These are phyloP conservation scores for Phaeolepiota aurea DNA, from an alignment of 768 basidiomycete genomes.

Conservation along the genomic window DNA sequence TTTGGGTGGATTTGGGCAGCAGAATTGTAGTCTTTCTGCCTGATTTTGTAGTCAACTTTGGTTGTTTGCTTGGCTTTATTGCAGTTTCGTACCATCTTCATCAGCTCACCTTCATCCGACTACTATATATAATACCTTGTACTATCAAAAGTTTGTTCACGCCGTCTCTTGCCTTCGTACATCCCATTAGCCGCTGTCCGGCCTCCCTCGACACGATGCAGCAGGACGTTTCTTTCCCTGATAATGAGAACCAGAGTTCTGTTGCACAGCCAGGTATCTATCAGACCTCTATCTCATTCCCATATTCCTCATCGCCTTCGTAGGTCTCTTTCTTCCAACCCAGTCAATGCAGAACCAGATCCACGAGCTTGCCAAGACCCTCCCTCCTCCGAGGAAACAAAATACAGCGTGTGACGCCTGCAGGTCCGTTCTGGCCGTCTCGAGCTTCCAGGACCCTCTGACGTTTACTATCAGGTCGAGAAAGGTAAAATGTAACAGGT, in stretches of 20 bases:
- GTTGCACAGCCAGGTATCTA: slow-evolving; percentile 26
- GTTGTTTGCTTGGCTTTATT: slow-evolving; percentile 17
- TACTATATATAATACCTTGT: slow-evolving; percentile 26
- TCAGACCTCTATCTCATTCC: slow-evolving; percentile 8
- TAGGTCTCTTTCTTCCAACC: slow-evolving; percentile 56
- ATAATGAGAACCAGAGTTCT: slow-evolving; percentile 11
- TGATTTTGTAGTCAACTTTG: background rate
- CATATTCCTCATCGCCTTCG: slow-evolving; percentile 9
- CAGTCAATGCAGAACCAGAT: slow-evolving; percentile 74
- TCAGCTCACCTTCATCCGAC: slow-evolving; percentile 9
- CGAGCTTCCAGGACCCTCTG: slow-evolving; percentile 1
- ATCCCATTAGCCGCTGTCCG: slow-evolving; percentile 11
- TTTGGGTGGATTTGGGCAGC: background rate
- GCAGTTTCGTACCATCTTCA: slow-evolving; percentile 11
- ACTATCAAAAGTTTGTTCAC: slow-evolving; percentile 14
- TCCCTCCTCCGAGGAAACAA: slow-evolving; percentile 83
- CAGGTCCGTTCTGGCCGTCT: slow-evolving; percentile 37
- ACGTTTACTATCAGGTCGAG: slow-evolving; percentile 42
- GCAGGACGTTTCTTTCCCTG: slow-evolving; percentile 19
- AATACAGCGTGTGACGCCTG: slow-evolving; percentile 93
- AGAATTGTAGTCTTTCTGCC: no score
- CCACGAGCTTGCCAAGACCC: slow-evolving; percentile 70
- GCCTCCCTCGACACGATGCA: slow-evolving; percentile 20
- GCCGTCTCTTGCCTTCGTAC: slow-evolving; percentile 12
- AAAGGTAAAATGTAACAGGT: slow-evolving; percentile 83